Evolutionary conservation across 257 asterid genomes (phyloP).

Genomic region (Ligustrum vulgare): DNA sequence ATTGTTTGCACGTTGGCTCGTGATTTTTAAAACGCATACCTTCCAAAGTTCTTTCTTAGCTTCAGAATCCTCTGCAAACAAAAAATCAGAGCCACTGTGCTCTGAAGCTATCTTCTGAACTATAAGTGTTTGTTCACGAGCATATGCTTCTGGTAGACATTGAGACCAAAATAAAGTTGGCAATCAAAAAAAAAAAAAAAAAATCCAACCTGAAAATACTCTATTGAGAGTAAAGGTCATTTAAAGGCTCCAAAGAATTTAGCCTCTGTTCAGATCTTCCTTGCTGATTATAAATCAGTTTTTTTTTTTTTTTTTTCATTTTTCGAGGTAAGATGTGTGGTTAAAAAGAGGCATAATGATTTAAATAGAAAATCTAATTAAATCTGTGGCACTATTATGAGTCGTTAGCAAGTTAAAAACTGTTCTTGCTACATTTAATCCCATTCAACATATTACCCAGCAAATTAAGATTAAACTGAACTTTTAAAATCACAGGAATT

Average conservation of each 20-base stretch:
- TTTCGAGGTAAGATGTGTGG: too few species aligned
- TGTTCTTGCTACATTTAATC: neutral
- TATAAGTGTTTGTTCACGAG: conserved; percentile 83
- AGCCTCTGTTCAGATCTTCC: too few species aligned
- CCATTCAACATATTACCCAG: neutral
- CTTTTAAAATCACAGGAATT: neutral
- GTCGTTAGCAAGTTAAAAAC: neutral
- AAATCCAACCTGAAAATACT: neutral
- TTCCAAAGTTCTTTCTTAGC: conserved; percentile 94
- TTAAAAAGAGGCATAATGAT: too few species aligned
- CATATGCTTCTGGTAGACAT: conserved; percentile 67
- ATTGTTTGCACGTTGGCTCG: neutral
- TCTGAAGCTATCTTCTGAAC: conserved; percentile 91
- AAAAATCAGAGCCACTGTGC: conserved; percentile 86
- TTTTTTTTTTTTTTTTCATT: too few species aligned
- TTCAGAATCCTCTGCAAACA: conserved; percentile 85
- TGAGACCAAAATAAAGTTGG: conserved; percentile 19
- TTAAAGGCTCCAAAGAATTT: neutral
- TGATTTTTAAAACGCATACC: conserved; percentile 39
- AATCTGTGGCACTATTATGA: neutral
- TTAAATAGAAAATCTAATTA: neutral
- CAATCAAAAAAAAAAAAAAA: conserved; percentile 5
- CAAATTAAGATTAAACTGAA: neutral
- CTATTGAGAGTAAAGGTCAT: conserved; percentile 7
- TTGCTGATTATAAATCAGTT: too few species aligned